Conservation (phyloP, 139 green algal genomes). For the Eudorina sp. region DNA sequence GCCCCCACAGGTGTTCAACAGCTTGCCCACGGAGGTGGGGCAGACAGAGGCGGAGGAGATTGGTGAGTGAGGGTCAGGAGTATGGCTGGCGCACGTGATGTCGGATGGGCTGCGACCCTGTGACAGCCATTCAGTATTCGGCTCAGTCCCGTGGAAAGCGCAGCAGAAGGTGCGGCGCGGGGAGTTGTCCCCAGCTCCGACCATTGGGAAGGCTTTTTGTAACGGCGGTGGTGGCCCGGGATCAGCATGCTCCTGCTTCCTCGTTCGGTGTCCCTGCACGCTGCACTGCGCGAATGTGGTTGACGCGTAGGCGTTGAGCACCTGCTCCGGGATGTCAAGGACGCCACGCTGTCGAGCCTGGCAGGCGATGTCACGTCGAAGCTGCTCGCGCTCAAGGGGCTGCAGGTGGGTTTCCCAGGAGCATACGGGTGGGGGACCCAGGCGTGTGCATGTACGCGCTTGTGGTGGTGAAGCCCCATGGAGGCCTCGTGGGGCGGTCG, state of each 20-base stretch:
- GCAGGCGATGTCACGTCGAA: conserved; percentile 80
- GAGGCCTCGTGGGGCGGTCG: no score
- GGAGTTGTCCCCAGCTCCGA: no score
- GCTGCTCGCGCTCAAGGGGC: conserved; percentile 74
- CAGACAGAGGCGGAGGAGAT: conserved; percentile 99
- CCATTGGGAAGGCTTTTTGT: no score
- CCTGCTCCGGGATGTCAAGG: conserved; percentile 94
- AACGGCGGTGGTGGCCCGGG: no score
- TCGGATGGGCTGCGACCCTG: no score
- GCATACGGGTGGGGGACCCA: no score
- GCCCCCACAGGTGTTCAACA: conserved; percentile 84
- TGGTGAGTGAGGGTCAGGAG: conserved; percentile 59
- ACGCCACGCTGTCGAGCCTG: conserved; percentile 89
- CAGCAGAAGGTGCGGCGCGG: no score
- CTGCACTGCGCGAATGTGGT: not conserved
- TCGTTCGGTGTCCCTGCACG: not conserved
- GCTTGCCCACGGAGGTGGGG: conserved; percentile 94
- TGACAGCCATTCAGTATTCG: no score
- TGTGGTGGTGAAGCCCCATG: no score
- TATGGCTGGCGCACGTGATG: no score
- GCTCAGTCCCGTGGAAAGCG: no score
- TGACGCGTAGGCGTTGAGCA: conserved; percentile 96
- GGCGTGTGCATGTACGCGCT: not conserved
- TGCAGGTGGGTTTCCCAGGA: conserved; percentile 45
- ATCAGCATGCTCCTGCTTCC: no score